A percentile compares a stretch with the other conserved stretches of the same genome.
phyloP scores from a whole-genome alignment of 2,329 filamentous ascomycete species.

The Helotiales sp. region DNA sequence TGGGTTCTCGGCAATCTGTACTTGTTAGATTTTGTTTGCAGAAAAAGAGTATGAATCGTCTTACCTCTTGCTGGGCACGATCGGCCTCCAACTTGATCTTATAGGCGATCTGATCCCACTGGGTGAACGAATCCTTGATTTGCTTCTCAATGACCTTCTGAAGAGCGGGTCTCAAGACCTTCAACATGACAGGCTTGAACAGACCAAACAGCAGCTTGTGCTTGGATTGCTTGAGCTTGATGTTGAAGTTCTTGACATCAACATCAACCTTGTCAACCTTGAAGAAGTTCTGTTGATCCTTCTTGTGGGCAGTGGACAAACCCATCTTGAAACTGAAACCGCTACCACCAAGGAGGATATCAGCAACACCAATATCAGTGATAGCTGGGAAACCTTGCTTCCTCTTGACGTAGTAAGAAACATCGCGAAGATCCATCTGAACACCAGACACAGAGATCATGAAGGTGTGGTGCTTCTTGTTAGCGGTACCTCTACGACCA shows the following conservation, averaged over 20 bases:
- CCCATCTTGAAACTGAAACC: slow-evolving; percentile 93
- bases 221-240: slow-evolving; percentile 92
- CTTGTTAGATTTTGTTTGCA: not conserved
- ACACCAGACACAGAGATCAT: slow-evolving; percentile 86
- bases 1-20: slow-evolving; percentile 59
- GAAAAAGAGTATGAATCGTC: not conserved
- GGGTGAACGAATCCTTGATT: slow-evolving; percentile 78
- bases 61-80: slow-evolving; percentile 59
- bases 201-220: slow-evolving; percentile 88
- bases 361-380: slow-evolving; percentile 83
- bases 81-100: slow-evolving; percentile 83
- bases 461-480: slow-evolving; percentile 75
- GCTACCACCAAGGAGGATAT: slow-evolving; percentile 82
- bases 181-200: slow-evolving; percentile 85
- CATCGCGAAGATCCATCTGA: slow-evolving; percentile 88
- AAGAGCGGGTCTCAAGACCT: slow-evolving; percentile 78
- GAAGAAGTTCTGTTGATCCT: slow-evolving; percentile 81
- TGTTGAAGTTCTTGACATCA: slow-evolving; percentile 75
- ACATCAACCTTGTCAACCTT: slow-evolving; percentile 84
- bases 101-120: slow-evolving; percentile 72
- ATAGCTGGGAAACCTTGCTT: slow-evolving; percentile 91
- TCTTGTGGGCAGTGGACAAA: slow-evolving; percentile 75
- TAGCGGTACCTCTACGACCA: slow-evolving; percentile 85
- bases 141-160: slow-evolving; percentile 88
- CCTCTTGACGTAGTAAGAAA: slow-evolving; percentile 92